A percentile compares a stretch with the other conserved stretches of the same genome.
Evolutionary conservation across 441 rosid genomes (phyloP).

Genomic region (Geranium incanum): DNA sequence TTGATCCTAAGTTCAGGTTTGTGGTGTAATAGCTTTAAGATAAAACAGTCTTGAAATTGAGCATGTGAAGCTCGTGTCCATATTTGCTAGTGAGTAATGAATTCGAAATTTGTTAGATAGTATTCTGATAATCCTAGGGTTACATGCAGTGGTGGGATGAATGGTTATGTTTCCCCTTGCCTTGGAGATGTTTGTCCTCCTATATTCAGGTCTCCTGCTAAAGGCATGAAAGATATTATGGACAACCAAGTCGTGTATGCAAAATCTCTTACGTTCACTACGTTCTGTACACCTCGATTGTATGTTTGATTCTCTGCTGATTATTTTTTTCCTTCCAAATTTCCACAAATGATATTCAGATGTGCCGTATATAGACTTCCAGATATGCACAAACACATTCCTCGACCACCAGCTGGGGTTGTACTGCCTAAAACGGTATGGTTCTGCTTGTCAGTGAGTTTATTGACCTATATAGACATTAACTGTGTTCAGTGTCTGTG

Average conservation of each 20-base stretch:
- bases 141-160: conserved; percentile 87
- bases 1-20: conserved; percentile 28
- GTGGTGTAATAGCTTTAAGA: conserved; percentile 2
- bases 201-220: conserved; percentile 67
- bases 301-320: background rate
- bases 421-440: conserved; percentile 66
- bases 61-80: background rate
- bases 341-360: conserved; percentile 33
- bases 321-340: background rate
- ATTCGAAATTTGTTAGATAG: conserved; percentile 15
- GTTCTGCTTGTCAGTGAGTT: background rate
- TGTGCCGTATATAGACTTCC: conserved; percentile 80
- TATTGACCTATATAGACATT: background rate
- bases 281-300: background rate
- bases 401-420: conserved; percentile 56
- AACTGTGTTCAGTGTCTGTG: background rate
- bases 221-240: conserved; percentile 74
- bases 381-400: conserved; percentile 51
- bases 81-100: background rate
- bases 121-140: conserved; percentile 37
- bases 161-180: conserved; percentile 75
- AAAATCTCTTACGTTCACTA: conserved; percentile 31
- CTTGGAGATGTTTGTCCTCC: conserved; percentile 72
- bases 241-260: conserved; percentile 79
- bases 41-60: conserved; percentile 13